These are phyloP conservation scores for Kodamaea nitidulidarum DNA, from an alignment of 805 yeast genomes.

Conservation along the genomic window DNA sequence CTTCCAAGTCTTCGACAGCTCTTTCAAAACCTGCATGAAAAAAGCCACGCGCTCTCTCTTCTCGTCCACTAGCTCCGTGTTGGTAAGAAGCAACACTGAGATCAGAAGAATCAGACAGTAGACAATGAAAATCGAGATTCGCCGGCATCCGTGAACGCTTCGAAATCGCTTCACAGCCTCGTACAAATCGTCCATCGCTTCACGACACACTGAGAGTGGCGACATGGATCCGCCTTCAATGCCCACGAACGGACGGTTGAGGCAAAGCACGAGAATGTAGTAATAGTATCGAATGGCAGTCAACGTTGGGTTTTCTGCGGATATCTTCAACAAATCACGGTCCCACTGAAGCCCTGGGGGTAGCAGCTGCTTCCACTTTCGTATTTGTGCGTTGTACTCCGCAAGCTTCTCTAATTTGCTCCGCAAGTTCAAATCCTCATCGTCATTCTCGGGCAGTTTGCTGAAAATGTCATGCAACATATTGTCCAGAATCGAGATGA, in stretches of 20 bases:
- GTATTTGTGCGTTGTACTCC: slow-evolving; percentile 48
- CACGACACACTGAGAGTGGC: slow-evolving; percentile 33
- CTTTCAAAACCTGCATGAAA: slow-evolving; percentile 38
- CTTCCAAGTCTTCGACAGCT: slow-evolving; percentile 45
- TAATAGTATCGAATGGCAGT: slow-evolving; percentile 54
- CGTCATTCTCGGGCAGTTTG: slow-evolving; percentile 28
- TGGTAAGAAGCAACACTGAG: slow-evolving; percentile 37
- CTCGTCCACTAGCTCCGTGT: slow-evolving; percentile 24
- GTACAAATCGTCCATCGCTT: slow-evolving; percentile 41
- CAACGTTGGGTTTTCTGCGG: slow-evolving; percentile 51
- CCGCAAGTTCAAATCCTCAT: slow-evolving; percentile 40
- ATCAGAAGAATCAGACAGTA: slow-evolving; percentile 46
- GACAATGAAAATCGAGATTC: slow-evolving; percentile 44
- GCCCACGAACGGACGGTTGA: slow-evolving; percentile 58
- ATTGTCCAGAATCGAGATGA: slow-evolving; percentile 43
- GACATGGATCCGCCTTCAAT: slow-evolving; percentile 19
- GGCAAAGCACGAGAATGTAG: slow-evolving; percentile 54
- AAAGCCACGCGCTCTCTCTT: slow-evolving; percentile 29
- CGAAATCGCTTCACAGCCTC: slow-evolving; percentile 36
- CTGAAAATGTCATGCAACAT: slow-evolving; percentile 44
- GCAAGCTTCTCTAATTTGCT: slow-evolving; percentile 36
- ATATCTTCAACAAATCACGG: slow-evolving; percentile 30
- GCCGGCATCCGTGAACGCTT: slow-evolving; percentile 35
- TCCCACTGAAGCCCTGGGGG: slow-evolving; percentile 52
- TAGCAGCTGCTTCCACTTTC: slow-evolving; percentile 48